Percentiles rank a stretch among this genome's conserved stretches.
Conservation (phyloP, 305 asterid species). For the Fraxinus dipetala region DNA sequence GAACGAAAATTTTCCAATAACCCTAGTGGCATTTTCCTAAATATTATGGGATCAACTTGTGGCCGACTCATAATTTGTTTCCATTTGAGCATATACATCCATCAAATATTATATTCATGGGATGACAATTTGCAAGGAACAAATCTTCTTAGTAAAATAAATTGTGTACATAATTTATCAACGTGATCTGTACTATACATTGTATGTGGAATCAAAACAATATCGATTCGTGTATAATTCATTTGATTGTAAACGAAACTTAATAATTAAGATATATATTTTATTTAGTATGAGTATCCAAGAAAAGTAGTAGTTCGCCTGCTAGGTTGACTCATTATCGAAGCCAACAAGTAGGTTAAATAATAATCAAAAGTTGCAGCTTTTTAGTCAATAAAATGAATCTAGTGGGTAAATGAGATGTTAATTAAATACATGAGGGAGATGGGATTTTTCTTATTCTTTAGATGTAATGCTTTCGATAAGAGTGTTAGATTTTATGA, state of each 20-base stretch:
- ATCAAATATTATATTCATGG: neutral
- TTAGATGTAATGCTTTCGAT: neutral
- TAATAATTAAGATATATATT: neutral
- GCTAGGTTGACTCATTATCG: constrained; percentile 5
- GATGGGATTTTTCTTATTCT: neutral
- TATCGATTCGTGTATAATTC: neutral
- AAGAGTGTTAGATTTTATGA: neutral
- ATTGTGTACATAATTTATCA: neutral
- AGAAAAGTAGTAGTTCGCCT: neutral
- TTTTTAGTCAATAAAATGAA: constrained; percentile 11
- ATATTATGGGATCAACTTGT: neutral
- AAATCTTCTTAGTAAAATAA: neutral
- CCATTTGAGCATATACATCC: neutral
- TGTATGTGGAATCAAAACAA: constrained; percentile 10
- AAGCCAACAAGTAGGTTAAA: constrained; percentile 17
- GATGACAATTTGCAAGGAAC: neutral
- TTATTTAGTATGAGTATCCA: neutral
- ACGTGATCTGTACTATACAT: neutral
- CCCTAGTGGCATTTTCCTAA: neutral
- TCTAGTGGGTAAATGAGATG: neutral
- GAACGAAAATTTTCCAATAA: neutral
- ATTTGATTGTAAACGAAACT: neutral
- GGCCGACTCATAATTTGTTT: neutral
- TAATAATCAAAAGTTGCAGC: neutral
- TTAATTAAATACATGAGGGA: neutral